These are phyloP conservation scores for Xylaria polymorpha DNA, from an alignment of 2,329 filamentous ascomycete genomes.

Conservation along the genomic window DNA sequence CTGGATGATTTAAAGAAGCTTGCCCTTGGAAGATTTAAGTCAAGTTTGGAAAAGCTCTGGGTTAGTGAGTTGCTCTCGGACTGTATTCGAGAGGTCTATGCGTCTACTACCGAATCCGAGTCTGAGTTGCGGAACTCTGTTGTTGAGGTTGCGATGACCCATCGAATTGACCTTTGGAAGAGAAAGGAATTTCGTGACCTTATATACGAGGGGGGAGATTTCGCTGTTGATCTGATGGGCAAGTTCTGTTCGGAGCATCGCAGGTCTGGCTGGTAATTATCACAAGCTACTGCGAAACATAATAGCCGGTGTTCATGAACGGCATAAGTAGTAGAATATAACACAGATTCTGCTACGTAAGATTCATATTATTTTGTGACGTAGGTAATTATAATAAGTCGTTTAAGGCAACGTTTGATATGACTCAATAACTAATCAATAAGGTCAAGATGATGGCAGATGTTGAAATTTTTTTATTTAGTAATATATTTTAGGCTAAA, in stretches of 20 bases:
- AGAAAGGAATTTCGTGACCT: constrained; percentile 27
- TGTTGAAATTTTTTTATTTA: too few species aligned
- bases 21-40: constrained; percentile 27
- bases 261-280: not conserved
- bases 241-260: not conserved
- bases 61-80: constrained; percentile 23
- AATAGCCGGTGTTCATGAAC: too few species aligned
- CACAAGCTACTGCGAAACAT: too few species aligned
- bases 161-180: constrained; percentile 15
- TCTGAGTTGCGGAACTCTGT: constrained; percentile 25
- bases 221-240: constrained; percentile 10
- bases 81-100: constrained; percentile 37
- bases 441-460: too few species aligned
- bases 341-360: too few species aligned
- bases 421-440: too few species aligned
- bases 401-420: too few species aligned
- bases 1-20: constrained; percentile 29
- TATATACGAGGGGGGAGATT: constrained; percentile 24
- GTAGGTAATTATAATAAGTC: too few species aligned
- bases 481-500: too few species aligned
- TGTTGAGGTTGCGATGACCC: not conserved
- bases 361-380: too few species aligned
- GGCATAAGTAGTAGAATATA: too few species aligned
- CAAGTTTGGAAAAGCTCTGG: constrained; percentile 24
- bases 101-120: constrained; percentile 13